Base-by-base conservation (phyloP, 129 eudicot species). In the Deinandra increscens region DNA sequence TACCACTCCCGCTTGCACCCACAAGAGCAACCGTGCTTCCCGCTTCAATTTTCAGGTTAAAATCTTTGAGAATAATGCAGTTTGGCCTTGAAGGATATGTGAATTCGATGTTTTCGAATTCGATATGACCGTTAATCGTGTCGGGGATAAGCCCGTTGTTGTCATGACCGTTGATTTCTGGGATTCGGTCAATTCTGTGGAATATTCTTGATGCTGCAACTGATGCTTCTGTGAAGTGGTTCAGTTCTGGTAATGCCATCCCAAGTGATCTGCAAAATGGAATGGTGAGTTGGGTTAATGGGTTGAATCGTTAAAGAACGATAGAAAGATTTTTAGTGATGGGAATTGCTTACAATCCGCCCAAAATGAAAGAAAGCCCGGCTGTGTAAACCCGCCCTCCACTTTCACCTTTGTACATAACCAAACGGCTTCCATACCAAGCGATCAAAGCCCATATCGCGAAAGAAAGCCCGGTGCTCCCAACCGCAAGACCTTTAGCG, bases 1-100 rank as follows among this genome's bases (percentile, higher is more conserved):
- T 93, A 7, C 98, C 98, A 60, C 98, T 89, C 12, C 98, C 98
- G 41, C 98, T 93, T 14, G 95, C 91, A 0, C 98, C 98, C 58
- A 93, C 96, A 6, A 93, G 95, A 9, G 98, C 98, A 12, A 93
- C 81, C 0, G 96, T 93, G 60, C 77, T 79, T 44, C 98, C 98
- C 6, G 98, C 91, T 68, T 85, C 92, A 5, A 89, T 74, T 60
- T 72, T 86, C 18, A 93, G 85, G 77, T 70, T 81, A 60, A 93
- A 93, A 43, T 87, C 95, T 44, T 79, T 80, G 19, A 93, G 96
- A 34, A 93, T 86, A 4, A 66, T 29, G 74, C 87, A 58, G 36
- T 83, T 88, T 7, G 97, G 95, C 48, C 98, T 82, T 14, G 98
- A 89, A 19, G 98, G 97, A 69, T 93, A 93, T 0, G 89, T 78